Base-by-base conservation (phyloP, 306 rosid species). In the Boehmeria nivea region DNA sequence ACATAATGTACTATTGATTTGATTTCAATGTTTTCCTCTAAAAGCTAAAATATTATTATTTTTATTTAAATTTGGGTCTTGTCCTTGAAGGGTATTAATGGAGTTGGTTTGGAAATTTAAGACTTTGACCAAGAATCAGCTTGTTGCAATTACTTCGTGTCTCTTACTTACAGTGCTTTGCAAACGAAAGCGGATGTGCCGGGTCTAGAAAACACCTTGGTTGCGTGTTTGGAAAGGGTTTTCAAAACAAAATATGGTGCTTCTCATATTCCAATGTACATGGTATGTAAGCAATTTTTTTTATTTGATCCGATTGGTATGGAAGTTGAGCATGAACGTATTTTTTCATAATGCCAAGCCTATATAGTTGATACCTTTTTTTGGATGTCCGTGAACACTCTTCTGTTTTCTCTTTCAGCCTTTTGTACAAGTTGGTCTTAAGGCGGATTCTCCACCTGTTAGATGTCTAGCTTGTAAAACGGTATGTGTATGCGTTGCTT, bases 171-270 rank as follows among this genome's bases (percentile, higher is more conserved):
- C 85, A 91, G 96, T 76, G 89, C 75, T 19, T 77, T 91, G 48
- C 96, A 87, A 80, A 84, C 94, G 21, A 77, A 75, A 70, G 59
- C 48, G 15, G 85, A 84, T 61, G 73, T 78, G 54, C 93, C 94
- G 49, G 89, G 83, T 44, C 61, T 82, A 43, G 93, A 87, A 43
- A 71, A 42, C 49, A 65, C 77, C 16, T 71, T 91, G 59, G 87
- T 83, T 72, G 71, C 77, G 22, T 81, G 90, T 56, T 71, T 91
- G 64, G 87, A 91, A 63, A 84, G 85, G 75, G 36, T 91, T 57
- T 91, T 91, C 85, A 77, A 62, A 43, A 91, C 95, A 3, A 91
- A 78, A 45, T 84, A 74, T 15, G 98, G 98, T 16, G 89, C 98
- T 54, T 82, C 87, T 54, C 56, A 84, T 17, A 84, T 91, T 54